Evolutionary conservation across 257 asterid species (phyloP), one percentile per base, ranked within the genome.

Genomic region (Cordia subcordata): DNA sequence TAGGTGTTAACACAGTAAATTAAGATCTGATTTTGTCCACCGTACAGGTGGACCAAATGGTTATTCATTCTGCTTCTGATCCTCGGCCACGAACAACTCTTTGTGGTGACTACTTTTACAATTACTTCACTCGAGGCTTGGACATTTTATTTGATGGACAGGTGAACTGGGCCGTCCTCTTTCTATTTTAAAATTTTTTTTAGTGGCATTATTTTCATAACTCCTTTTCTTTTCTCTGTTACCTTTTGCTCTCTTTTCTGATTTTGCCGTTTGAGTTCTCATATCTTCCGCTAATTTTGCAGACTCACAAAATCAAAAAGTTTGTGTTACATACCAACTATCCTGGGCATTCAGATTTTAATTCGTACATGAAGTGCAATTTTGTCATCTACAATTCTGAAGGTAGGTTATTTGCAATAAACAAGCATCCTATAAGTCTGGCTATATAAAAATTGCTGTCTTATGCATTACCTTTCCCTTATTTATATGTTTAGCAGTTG

Each of bases 331-430:
- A 87, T 57, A 82, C 94, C 13, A 87, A 87, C 83, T 87, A 85
- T 72, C 94, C 96, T n/a, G 96, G 96, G 57, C 94, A 87, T 67
- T 86, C 91, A 11, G 92, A 87, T 85, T 87, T 87, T 77, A 85
- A 87, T 75, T 79, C 92, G 39, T 87, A 87, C 70, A 83, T 82
- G 84, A 87, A 87, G 72, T 85, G 94, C 81, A 87, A 87, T 65
- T 87, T 87, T 76, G 81, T 82, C 63, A 77, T 85, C 53, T 50
- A 63, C 66, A 67, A 67, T 57, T 72, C 80, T 50, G 85, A 82
- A 63, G 16, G 94, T 87, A 65, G 70, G 88, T 67, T 58, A 39
- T 21, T n/a, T 44, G 46, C 62, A 27, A 6, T 27, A 27, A 27
- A 1, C 35, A 27, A 27, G 35, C 35, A 1, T 27, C 35, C 3